Base-by-base conservation (phyloP, 2,329 filamentous ascomycete genomes). In the Daldinia eschscholtzii region DNA sequence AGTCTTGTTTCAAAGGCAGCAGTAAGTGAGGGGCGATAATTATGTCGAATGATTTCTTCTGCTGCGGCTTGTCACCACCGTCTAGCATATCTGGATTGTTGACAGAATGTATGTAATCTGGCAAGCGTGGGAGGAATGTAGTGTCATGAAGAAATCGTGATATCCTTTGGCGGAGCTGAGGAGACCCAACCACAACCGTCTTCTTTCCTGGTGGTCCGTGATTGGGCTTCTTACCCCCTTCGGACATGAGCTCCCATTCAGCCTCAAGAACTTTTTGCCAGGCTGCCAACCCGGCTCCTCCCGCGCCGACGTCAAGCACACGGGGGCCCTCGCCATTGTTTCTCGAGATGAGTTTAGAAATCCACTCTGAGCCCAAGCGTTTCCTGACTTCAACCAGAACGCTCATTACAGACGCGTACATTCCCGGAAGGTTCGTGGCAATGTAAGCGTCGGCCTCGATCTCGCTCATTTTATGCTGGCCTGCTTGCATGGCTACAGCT, bases 41-140 rank as follows among this genome's bases (percentile, higher is more conserved):
- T 4, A 99, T 81, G 76, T 99, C 96, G 78, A 91, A 98, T 48
- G 89, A 87, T 80, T 98, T 98, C 67, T 91, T 87, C 2, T 86
- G 84, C 18, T 86, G 85, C 5, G 86, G 83, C 7, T 82, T 78
- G 33, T 82, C 79, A 20, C 86, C 84, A 20, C 88, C 87, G 63
- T 93, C 88, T 4, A 93, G 78, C 64, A 83, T 83, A 18, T 88
- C 85, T 9, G 86, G 84, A 56, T 88, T 87, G 65, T 90, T 83
- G 23, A 86, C 83, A 1, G 88, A 87, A 76, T 91, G 91, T 28
- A 93, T 80, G 71, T 95, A 94, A 76, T 98, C 93, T 0, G 96
- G 96, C n/a, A 98, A 83, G 3, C 94, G 90, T 6, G 95, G 94
- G 6, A 99, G 85, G 77, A 99, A 98, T 0, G 92, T 97, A 0